Conservation (phyloP, 2,329 filamentous ascomycete genomes). For the Fusarium bulbicola region DNA sequence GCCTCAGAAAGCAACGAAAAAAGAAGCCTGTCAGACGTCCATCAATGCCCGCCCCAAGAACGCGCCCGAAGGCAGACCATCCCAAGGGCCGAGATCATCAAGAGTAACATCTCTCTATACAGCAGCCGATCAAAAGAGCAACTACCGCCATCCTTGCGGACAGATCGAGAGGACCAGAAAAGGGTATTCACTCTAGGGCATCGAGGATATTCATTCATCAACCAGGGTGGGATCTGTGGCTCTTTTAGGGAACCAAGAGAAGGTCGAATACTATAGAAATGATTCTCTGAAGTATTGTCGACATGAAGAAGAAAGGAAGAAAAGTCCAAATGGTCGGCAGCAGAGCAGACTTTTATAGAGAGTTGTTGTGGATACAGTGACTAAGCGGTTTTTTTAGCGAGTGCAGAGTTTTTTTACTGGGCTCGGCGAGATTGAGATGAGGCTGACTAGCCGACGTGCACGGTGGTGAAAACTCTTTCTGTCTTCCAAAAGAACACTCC, state of each 20-base stretch:
- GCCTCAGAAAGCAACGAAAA: slow-evolving; percentile 63
- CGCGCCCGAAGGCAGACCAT: slow-evolving; percentile 80
- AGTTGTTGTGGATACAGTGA: background rate
- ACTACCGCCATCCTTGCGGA: slow-evolving; percentile 64
- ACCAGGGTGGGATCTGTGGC: slow-evolving; percentile 82
- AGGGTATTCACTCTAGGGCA: slow-evolving; percentile 53
- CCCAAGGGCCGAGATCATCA: slow-evolving; percentile 91
- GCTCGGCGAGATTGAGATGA: background rate
- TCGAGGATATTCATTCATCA: slow-evolving; percentile 74
- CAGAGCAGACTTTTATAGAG: slow-evolving; percentile 23
- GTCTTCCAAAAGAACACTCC: background rate
- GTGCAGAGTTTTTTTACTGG: background rate
- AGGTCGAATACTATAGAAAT: slow-evolving; percentile 98
- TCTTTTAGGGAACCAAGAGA: slow-evolving; percentile 91
- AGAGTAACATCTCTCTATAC: slow-evolving; percentile 78
- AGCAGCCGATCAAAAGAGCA: slow-evolving; percentile 49
- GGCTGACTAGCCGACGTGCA: slow-evolving; percentile 7
- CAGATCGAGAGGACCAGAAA: slow-evolving; percentile 39
- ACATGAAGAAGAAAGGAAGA: slow-evolving; percentile 65
- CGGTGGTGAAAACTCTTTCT: background rate
- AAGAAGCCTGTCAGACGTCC: slow-evolving; percentile 84
- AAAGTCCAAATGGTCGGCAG: slow-evolving; percentile 44
- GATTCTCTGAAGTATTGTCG: slow-evolving; percentile 81
- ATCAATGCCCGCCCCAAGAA: slow-evolving; percentile 81
- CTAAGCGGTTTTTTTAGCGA: background rate